Conservation (phyloP, 371 early-diverging fungal genomes). For the Mucor saturninus region DNA sequence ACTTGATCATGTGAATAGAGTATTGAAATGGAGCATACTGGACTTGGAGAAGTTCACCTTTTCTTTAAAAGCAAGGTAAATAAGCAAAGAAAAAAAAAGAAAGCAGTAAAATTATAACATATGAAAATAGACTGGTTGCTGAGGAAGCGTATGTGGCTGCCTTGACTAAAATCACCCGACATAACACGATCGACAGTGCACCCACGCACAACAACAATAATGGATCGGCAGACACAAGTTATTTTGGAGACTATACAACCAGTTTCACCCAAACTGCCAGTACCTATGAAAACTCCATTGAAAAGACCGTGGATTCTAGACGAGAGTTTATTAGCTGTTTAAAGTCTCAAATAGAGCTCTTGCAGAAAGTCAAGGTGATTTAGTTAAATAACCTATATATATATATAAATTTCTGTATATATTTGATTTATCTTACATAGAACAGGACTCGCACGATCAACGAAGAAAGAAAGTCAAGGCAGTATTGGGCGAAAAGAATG, state of each 20-base stretch:
- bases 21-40: slow-evolving; percentile 47
- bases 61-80: slow-evolving; percentile 45
- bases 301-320: slow-evolving; percentile 36
- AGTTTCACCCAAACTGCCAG: slow-evolving; percentile 30
- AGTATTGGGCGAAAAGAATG: slow-evolving; percentile 40
- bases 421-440: background rate
- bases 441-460: slow-evolving; percentile 43
- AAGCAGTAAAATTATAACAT: background rate
- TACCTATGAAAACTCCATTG: slow-evolving; percentile 39
- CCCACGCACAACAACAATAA: background rate
- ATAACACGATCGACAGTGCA: background rate
- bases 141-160: slow-evolving; percentile 46
- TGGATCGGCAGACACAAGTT: slow-evolving; percentile 21
- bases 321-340: slow-evolving; percentile 24
- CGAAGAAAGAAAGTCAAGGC: slow-evolving; percentile 41
- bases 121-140: slow-evolving; percentile 32
- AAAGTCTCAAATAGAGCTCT: slow-evolving; percentile 25
- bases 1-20: slow-evolving; percentile 41
- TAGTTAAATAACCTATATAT: slow-evolving; percentile 2
- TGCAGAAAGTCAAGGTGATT: slow-evolving; percentile 29
- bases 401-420: background rate
- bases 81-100: background rate
- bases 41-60: slow-evolving; percentile 49
- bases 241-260: slow-evolving; percentile 28
- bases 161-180: slow-evolving; percentile 36